Percentiles rank a stretch among this genome's conserved stretches.
These are phyloP conservation scores for Nigrospora oryzae DNA, from an alignment of 2,329 filamentous ascomycete species.

Conservation along the genomic window DNA sequence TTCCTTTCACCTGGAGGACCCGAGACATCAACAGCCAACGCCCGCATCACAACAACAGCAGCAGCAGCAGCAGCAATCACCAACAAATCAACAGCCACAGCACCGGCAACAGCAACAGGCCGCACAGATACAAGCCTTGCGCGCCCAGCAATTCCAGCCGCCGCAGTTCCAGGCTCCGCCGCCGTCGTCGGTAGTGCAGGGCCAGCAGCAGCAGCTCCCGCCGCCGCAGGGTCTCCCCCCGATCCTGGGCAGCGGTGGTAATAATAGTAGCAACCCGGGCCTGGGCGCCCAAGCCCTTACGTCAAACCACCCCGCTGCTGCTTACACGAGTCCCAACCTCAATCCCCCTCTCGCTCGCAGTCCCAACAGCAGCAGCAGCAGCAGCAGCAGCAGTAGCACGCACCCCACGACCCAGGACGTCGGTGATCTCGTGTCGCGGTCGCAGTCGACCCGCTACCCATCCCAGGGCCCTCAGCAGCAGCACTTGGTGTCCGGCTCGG, in stretches of 20 bases:
- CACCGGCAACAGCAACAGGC: constrained; percentile 13
- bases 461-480: constrained; percentile 23
- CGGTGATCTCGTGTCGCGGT: constrained; percentile 37
- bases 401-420: constrained; percentile 33
- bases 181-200: constrained; percentile 16
- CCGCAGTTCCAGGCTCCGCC: constrained; percentile 18
- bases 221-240: constrained; percentile 1
- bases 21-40: constrained; percentile 12
- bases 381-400: no score
- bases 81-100: constrained; percentile 16
- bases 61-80: constrained; percentile 7
- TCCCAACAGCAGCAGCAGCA: constrained; percentile 12
- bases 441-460: constrained; percentile 41
- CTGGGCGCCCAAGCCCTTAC: constrained; percentile 1
- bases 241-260: neutral
- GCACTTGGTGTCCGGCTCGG: constrained; percentile 25
- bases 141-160: constrained; percentile 21
- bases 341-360: constrained; percentile 4
- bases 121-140: constrained; percentile 1
- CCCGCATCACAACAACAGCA: constrained; percentile 15
- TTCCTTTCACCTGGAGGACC: constrained; percentile 27
- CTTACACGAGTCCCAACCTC: constrained; percentile 10
- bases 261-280: constrained; percentile 1
- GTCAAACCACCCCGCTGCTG: constrained; percentile 19
- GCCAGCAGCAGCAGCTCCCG: constrained; percentile 11